These are phyloP conservation scores for Boeremia lycopersici DNA, from an alignment of 2,329 filamentous ascomycete genomes.

Conservation along the genomic window DNA sequence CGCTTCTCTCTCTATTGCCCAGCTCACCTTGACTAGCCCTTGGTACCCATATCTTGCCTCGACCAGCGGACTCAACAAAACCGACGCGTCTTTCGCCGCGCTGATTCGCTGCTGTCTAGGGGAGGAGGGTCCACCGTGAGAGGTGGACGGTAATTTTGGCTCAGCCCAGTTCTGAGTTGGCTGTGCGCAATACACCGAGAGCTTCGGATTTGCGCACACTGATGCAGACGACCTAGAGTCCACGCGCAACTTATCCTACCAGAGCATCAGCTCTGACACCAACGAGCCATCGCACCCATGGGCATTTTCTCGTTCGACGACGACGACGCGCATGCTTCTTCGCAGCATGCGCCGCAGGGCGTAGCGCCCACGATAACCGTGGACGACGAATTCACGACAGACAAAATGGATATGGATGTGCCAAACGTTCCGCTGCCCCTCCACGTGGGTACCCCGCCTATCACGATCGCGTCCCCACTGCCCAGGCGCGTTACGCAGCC, in stretches of 20 bases:
- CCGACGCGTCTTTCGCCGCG: constrained; percentile 55
- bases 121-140: constrained; percentile 58
- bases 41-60: constrained; percentile 42
- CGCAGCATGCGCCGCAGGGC: constrained; percentile 17
- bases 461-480: constrained; percentile 42
- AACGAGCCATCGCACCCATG: constrained; percentile 28
- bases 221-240: constrained; percentile 33
- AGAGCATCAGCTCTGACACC: constrained; percentile 16
- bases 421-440: constrained; percentile 20
- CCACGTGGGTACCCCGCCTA: constrained; percentile 45
- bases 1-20: constrained; percentile 36
- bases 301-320: constrained; percentile 45
- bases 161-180: constrained; percentile 25
- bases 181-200: constrained; percentile 30
- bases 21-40: constrained; percentile 44
- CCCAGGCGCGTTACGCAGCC: constrained; percentile 37
- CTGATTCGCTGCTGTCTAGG: constrained; percentile 54
- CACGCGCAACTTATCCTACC: constrained; percentile 16
- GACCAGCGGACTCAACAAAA: constrained; percentile 46
- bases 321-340: constrained; percentile 37
- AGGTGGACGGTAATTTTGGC: constrained; percentile 57
- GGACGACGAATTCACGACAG: constrained; percentile 26
- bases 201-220: constrained; percentile 25
- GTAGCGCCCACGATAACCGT: constrained; percentile 12
- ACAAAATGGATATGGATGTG: constrained; percentile 35